Percentiles rank a stretch among this genome's conserved stretches.
phyloP scores from a whole-genome alignment of 257 asterid species.

The Mentha longifolia region DNA sequence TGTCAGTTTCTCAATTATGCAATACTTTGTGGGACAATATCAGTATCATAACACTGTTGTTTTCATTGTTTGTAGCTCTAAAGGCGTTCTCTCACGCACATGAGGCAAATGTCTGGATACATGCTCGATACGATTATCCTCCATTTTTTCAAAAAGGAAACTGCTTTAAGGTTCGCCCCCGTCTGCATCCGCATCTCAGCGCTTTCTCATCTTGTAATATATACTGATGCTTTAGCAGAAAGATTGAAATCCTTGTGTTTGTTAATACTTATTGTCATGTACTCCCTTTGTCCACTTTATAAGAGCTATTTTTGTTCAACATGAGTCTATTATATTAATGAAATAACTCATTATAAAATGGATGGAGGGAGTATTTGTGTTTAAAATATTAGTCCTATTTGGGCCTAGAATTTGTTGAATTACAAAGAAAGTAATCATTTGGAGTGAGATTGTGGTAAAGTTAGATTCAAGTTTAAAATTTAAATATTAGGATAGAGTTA shows the following conservation, averaged over 20 bases:
- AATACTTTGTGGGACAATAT: background rate
- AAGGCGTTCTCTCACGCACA: constrained; percentile 78
- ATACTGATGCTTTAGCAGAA: constrained; percentile 21
- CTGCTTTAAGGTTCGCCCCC: constrained; percentile 23
- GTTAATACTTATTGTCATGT: too few species aligned
- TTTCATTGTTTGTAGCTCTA: constrained; percentile 63
- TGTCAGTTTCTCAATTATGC: background rate
- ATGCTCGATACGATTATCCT: background rate
- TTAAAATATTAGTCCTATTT: too few species aligned
- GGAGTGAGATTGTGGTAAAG: constrained; percentile 17
- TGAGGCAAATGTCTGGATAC: constrained; percentile 36
- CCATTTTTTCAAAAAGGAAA: constrained; percentile 23
- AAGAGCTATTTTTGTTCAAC: too few species aligned
- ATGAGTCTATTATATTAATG: too few species aligned
- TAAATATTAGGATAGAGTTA: constrained; percentile 14
- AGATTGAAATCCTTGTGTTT: constrained; percentile 15
- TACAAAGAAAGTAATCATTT: constrained; percentile 6
- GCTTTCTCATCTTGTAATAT: constrained; percentile 32
- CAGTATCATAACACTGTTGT: constrained; percentile 5
- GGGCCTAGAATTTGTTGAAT: background rate
- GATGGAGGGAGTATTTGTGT: too few species aligned
- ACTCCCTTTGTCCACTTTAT: too few species aligned
- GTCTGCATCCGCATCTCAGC: constrained; percentile 21
- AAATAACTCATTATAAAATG: too few species aligned
- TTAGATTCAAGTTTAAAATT: constrained; percentile 15